Evolutionary conservation across 108 stramenopile genomes (phyloP).

Genomic region (Phaeodactylum tricornutum): DNA sequence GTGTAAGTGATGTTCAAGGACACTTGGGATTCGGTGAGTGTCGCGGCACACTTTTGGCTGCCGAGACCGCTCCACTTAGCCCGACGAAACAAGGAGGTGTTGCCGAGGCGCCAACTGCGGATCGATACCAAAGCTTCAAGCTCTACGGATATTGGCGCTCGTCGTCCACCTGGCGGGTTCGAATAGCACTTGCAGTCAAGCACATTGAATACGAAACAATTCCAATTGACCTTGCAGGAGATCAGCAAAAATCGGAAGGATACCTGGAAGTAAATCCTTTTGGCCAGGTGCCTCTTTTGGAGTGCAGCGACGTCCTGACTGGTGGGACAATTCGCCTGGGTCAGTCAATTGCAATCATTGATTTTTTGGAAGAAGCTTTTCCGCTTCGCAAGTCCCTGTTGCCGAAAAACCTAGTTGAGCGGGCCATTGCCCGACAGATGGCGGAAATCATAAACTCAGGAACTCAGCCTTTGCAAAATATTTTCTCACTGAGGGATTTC

Average conservation of each 20-base stretch:
- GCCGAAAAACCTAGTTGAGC: slow-evolving; percentile 32
- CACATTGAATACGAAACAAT: slow-evolving; percentile 40
- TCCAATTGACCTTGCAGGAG: slow-evolving; percentile 27
- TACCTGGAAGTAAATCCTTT: slow-evolving; percentile 39
- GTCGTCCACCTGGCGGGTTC: slow-evolving; percentile 60
- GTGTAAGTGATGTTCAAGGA: slow-evolving; percentile 44
- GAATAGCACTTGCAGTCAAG: slow-evolving; percentile 64
- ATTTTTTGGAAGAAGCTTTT: slow-evolving; percentile 64
- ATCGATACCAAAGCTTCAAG: slow-evolving; percentile 44
- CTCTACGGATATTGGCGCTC: slow-evolving; percentile 58
- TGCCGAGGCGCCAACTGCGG: not conserved
- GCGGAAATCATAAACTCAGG: slow-evolving; percentile 59
- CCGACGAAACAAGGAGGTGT: not conserved
- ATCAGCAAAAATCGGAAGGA: slow-evolving; percentile 22
- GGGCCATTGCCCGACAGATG: slow-evolving; percentile 42
- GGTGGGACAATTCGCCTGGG: slow-evolving; percentile 21
- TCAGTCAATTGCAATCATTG: slow-evolving; percentile 71
- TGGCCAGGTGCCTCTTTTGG: slow-evolving; percentile 56
- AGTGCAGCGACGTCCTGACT: slow-evolving; percentile 31
- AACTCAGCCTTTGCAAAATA: slow-evolving; percentile 68
- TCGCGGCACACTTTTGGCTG: slow-evolving; percentile 46
- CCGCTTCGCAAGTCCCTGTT: slow-evolving; percentile 20
- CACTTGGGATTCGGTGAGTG: slow-evolving; percentile 60
- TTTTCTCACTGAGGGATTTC: slow-evolving; percentile 15
- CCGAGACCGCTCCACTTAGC: not conserved